Percentiles rank a stretch among this genome's conserved stretches.
Conservation (phyloP, 768 basidiomycete species). For the Gymnopilus dilepis region DNA sequence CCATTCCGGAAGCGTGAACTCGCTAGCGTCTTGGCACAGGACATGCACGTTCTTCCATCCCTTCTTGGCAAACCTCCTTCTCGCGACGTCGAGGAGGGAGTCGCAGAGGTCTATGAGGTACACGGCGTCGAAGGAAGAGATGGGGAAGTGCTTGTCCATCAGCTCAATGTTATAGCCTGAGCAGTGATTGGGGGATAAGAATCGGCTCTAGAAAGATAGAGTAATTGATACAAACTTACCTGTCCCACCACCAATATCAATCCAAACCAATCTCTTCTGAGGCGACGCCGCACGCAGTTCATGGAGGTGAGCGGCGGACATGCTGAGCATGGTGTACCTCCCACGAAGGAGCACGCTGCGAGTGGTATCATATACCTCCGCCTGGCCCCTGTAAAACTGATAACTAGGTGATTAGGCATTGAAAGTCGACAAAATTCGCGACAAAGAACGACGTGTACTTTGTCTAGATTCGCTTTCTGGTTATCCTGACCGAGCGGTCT, state of each 20-base stretch:
- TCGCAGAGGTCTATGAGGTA: slow-evolving; percentile 79
- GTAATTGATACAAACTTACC: slow-evolving; percentile 34
- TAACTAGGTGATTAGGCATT: neutral
- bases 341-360: slow-evolving; percentile 66
- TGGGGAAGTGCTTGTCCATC: slow-evolving; percentile 66
- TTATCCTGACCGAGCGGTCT: slow-evolving; percentile 2
- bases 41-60: slow-evolving; percentile 80
- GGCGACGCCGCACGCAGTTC: slow-evolving; percentile 46
- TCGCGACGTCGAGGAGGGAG: slow-evolving; percentile 70
- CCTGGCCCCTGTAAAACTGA: slow-evolving; percentile 72
- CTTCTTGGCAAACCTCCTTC: slow-evolving; percentile 63
- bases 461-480: slow-evolving; percentile 7
- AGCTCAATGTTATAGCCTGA: slow-evolving; percentile 66
- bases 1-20: slow-evolving; percentile 70
- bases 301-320: slow-evolving; percentile 67
- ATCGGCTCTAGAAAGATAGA: neutral
- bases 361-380: slow-evolving; percentile 75
- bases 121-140: slow-evolving; percentile 66
- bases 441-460: slow-evolving; percentile 6
- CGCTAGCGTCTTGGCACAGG: slow-evolving; percentile 73
- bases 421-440: neutral
- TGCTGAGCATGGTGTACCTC: slow-evolving; percentile 70
- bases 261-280: slow-evolving; percentile 65
- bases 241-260: slow-evolving; percentile 82
- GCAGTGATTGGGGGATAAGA: neutral